Evolutionary conservation across 257 asterid species (phyloP), one percentile per base, ranked within the genome.

Genomic region (Solanum pinnatisectum): DNA sequence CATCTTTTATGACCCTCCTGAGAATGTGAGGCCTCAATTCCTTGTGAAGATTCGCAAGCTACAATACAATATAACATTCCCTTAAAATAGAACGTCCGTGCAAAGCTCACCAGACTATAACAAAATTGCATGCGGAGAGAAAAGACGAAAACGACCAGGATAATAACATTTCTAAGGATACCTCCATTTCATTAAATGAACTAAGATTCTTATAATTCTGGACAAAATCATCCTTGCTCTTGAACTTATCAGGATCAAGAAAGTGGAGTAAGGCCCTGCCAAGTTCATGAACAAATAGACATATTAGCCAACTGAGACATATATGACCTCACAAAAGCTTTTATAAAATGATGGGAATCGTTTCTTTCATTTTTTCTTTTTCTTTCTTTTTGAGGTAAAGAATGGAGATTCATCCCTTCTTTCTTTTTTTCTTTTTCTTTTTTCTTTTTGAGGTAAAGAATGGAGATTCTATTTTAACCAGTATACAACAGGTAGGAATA

Each of bases 1-100:
- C 99, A 87, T 97, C 99, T 93, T 97, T 97, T 88, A 97, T 97
- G 88, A 97, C 98, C 92, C 99, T 94, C 92, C 99, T 91, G 59
- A 97, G 98, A 92, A 97, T 95, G 91, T 97, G 99, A 88, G 99
- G 99, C 93, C 99, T 94, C 94, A 97, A 90, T 91, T 97, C 99
- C 98, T 90, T 93, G 92, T 97, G 99, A 94, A 97, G 98, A 92
- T 96, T 96, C 25, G 96, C 93, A 92, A 97, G 99, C 99, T 97
- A 90, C 87, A 89, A 63, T 23, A 73, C 49, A 86, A 52, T 40
- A 86, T 33, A 86, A 8, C 23, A 74, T 14, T 67, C 74, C 16
- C 56, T 59, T 33, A 86, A 86, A 73, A 86, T 56, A 52, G 71
- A 39, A 86, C 46, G 84, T 16, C 68, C 63, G 49, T 32, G 86